Percentiles rank a stretch among this genome's conserved stretches.
Conservation (phyloP, 1,139 yeast genomes). For the Scheffersomyces segobiensis region DNA sequence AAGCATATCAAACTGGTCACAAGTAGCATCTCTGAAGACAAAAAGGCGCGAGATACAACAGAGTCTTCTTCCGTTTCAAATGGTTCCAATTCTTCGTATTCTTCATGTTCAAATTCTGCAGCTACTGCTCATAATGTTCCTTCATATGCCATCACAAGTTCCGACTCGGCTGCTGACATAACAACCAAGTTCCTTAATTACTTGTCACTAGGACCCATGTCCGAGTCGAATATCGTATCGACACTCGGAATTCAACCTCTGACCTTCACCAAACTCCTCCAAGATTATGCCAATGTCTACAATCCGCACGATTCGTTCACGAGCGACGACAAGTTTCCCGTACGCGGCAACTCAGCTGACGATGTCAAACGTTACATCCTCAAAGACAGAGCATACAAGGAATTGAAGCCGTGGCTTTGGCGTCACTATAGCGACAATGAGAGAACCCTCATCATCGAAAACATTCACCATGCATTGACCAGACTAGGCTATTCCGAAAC, state of each 20-base stretch:
- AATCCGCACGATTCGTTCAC: conserved; percentile 34
- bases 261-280: conserved; percentile 6
- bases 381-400: conserved; percentile 46
- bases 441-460: conserved; percentile 31
- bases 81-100: conserved; percentile 1
- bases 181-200: conserved; percentile 31
- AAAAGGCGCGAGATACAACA: conserved; percentile 2
- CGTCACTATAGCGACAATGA: conserved; percentile 32
- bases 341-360: conserved; percentile 5
- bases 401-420: conserved; percentile 44
- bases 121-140: conserved; percentile 3
- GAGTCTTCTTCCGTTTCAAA: neutral
- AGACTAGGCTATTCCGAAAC: conserved; percentile 46
- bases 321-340: conserved; percentile 35
- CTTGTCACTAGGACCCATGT: conserved; percentile 43
- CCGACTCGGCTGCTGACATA: conserved; percentile 23
- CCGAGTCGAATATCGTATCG: conserved; percentile 15
- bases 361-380: conserved; percentile 21
- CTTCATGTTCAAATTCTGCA: conserved; percentile 3
- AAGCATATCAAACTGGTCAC: conserved; percentile 26
- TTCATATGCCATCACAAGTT: conserved; percentile 19
- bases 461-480: conserved; percentile 41
- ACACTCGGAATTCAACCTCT: conserved; percentile 11
- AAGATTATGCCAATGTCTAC: conserved; percentile 30
- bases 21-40: neutral